These are phyloP conservation scores for Ophiostoma perfectum DNA, from an alignment of 2,329 filamentous ascomycete genomes.

Conservation along the genomic window DNA sequence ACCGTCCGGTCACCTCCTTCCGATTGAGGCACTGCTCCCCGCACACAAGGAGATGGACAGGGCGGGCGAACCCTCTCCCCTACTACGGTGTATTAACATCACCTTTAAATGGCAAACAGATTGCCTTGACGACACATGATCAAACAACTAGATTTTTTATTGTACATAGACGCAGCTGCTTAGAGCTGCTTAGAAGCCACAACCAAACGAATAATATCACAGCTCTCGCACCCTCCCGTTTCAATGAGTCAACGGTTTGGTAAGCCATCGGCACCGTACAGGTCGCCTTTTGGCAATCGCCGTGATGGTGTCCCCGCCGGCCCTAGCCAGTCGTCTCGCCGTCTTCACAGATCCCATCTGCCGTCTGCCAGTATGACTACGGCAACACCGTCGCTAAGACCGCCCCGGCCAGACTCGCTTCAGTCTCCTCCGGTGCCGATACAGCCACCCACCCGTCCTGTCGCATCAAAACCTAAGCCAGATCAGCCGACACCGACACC, in stretches of 20 bases:
- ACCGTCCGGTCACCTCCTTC: neutral
- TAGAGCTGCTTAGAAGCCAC: neutral
- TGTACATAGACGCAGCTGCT: slow-evolving; percentile 5
- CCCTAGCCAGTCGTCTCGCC: neutral
- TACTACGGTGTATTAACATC: too few species aligned
- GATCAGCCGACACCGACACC: neutral
- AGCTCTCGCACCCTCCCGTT: neutral
- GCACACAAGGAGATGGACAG: too few species aligned
- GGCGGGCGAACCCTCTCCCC: too few species aligned
- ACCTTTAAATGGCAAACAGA: neutral
- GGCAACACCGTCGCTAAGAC: neutral
- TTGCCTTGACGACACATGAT: slow-evolving; percentile 9
- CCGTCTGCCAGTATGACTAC: neutral
- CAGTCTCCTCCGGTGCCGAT: neutral
- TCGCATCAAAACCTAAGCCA: neutral
- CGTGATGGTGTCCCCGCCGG: neutral
- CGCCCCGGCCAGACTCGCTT: neutral
- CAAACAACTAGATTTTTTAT: neutral
- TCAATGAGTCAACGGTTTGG: neutral
- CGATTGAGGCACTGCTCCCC: neutral
- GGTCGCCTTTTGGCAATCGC: neutral
- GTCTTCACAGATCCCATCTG: neutral
- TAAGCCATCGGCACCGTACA: neutral
- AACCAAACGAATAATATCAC: neutral
- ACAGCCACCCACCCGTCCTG: neutral